A percentile compares a stretch with the other conserved stretches of the same genome.
Conservation (phyloP, 805 yeast species). For the Kodamaea neixiangensis region DNA sequence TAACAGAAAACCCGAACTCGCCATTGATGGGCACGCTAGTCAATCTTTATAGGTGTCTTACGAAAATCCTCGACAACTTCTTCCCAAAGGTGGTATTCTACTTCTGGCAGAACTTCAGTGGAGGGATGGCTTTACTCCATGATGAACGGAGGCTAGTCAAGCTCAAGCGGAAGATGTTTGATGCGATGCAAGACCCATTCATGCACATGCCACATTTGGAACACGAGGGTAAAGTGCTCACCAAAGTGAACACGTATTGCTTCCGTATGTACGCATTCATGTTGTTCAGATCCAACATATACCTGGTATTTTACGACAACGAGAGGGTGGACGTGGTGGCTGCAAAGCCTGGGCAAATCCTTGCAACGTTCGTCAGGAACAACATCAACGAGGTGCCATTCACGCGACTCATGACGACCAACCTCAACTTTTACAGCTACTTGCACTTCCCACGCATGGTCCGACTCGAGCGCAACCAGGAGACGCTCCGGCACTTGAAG, state of each 20-base stretch:
- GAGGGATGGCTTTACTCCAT: slow-evolving; percentile 19
- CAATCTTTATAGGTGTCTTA: slow-evolving; percentile 17
- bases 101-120: slow-evolving; percentile 25
- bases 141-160: slow-evolving; percentile 3
- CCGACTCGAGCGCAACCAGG: slow-evolving; percentile 4
- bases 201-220: slow-evolving; percentile 1
- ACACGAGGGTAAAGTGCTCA: not conserved
- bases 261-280: slow-evolving; percentile 22
- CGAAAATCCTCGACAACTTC: slow-evolving; percentile 20
- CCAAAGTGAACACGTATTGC: slow-evolving; percentile 18
- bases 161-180: not conserved
- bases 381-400: slow-evolving; percentile 25
- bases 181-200: not conserved
- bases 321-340: slow-evolving; percentile 8
- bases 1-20: slow-evolving; percentile 17
- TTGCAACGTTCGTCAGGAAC: slow-evolving; percentile 10
- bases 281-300: slow-evolving; percentile 20
- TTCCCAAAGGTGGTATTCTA: slow-evolving; percentile 24
- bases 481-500: not conserved
- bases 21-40: slow-evolving; percentile 11
- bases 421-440: slow-evolving; percentile 18
- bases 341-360: not conserved
- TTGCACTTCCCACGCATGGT: slow-evolving; percentile 21
- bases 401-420: slow-evolving; percentile 16
- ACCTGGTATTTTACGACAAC: slow-evolving; percentile 18